Base-by-base conservation (phyloP, 2,329 filamentous ascomycete genomes). In the Botrytis deweyae region DNA sequence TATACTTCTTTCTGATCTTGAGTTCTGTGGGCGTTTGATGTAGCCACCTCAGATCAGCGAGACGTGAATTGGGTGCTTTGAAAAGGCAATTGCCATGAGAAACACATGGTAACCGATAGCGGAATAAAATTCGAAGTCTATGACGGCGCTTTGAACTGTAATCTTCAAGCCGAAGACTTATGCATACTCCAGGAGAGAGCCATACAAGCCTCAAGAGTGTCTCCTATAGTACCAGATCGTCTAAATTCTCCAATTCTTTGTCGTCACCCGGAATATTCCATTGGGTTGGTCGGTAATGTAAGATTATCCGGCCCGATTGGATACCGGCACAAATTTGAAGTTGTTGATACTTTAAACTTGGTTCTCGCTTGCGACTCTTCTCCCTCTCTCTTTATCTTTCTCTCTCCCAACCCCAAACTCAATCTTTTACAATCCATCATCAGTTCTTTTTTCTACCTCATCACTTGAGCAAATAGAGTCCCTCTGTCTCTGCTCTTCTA, bases 381-480 rank as follows among this genome's bases (percentile, higher is more conserved):
- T 40, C 64, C 22, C 46, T 40, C 40, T 68, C 36, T 36, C 5
- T 40, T 46, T 36, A 46, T 40, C 40, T 14, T 29, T 58, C 49
- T 58, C 36, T 29, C 38, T 22, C 40, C 9, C n/a, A 68, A 58
- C 33, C 5, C 25, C 29, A 52, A 67, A 67, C 14, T 22, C 66
- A 67, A 67, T n/a, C 22, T 55, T 67, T n/a, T 16, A 29, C 16
- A 40, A 40, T 40, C 33, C 22, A 29, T 14, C 25, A 49, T 16
- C 33, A 25, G 14, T 36, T 36, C 7, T 3, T 49, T 55, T 29
- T 25, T 22, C 33, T 29, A 6, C n/a, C 25, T 55, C 66, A 33
- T 68, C 66, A 58, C 55, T 69, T 33, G 38, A 69, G 36, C n/a
- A 69, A 2, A 69, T 33, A 69, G n/a, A 69, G n/a, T 69, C 36